Evolutionary conservation across 352 stramenopile species (phyloP).

Genomic region (Elongisporangium prolatum): DNA sequence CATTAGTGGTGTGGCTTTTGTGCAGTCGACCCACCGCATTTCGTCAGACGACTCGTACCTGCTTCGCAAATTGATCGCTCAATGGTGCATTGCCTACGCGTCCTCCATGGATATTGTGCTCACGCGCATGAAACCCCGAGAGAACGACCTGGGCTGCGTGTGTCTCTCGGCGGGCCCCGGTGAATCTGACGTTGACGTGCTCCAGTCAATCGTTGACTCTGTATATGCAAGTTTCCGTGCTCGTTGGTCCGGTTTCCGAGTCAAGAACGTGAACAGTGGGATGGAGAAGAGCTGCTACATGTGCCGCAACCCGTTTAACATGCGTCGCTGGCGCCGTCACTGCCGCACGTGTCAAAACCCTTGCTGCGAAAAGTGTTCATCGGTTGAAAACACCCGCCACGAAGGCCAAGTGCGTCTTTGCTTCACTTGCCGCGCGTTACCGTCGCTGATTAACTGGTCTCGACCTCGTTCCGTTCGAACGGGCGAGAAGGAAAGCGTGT

Average conservation of each 20-base stretch:
- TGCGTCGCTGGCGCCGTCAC: conserved; percentile 66
- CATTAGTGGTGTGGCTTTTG: conserved; percentile 62
- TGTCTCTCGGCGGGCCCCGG: conserved; percentile 36
- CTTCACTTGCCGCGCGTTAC: conserved; percentile 45
- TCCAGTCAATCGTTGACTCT: conserved; percentile 45
- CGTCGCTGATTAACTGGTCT: conserved; percentile 68
- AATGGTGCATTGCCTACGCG: conserved; percentile 63
- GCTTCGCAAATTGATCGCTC: conserved; percentile 60
- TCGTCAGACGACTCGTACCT: conserved; percentile 51
- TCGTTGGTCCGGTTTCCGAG: conserved; percentile 66
- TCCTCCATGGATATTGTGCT: conserved; percentile 31
- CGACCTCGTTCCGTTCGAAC: conserved; percentile 55
- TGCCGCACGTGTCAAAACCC: conserved; percentile 66
- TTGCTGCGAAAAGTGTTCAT: conserved; percentile 66
- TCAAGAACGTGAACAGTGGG: conserved; percentile 68
- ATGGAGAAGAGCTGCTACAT: conserved; percentile 66
- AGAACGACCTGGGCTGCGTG: conserved; percentile 53
- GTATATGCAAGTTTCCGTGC: conserved; percentile 69
- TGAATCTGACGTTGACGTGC: conserved; percentile 43
- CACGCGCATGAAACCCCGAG: conserved; percentile 48
- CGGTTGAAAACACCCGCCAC: conserved; percentile 54
- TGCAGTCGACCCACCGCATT: conserved; percentile 61
- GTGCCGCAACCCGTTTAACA: conserved; percentile 64
- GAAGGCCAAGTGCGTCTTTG: conserved; percentile 65
- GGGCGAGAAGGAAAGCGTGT: conserved; percentile 67